A percentile compares a stretch with the other conserved stretches of the same genome.
Evolutionary conservation across 176 grass and related monocot genomes (phyloP).

Genomic region (Metroxylon sagu): DNA sequence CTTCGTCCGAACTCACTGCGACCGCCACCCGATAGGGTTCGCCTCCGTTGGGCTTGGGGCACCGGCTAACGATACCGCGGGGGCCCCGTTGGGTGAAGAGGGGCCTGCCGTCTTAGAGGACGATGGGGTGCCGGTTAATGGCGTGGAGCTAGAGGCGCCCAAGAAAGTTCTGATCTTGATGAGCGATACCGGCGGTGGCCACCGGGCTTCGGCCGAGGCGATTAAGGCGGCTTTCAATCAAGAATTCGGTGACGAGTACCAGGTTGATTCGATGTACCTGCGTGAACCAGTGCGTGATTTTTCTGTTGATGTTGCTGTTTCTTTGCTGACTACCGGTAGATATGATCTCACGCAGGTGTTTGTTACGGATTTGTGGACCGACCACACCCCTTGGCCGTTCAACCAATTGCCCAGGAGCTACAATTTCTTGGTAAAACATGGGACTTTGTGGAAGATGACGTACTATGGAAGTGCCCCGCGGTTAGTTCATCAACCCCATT

Average conservation of each 20-base stretch:
- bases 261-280: constrained; percentile 17
- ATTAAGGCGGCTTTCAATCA: constrained; percentile 77
- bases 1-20: constrained; percentile 57
- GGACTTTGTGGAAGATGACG: constrained; percentile 93
- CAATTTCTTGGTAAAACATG: constrained; percentile 96
- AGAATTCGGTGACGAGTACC: constrained; percentile 82
- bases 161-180: constrained; percentile 95
- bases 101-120: constrained; percentile 17
- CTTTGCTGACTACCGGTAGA: neutral
- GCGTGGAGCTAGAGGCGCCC: constrained; percentile 26
- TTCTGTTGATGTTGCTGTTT: too few species aligned
- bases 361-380: constrained; percentile 90
- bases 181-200: constrained; percentile 96
- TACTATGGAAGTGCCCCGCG: constrained; percentile 83
- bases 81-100: constrained; percentile 18
- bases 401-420: constrained; percentile 98
- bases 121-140: constrained; percentile 17
- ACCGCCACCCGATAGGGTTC: constrained; percentile 60
- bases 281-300: too few species aligned
- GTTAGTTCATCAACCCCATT: constrained; percentile 93
- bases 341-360: constrained; percentile 46
- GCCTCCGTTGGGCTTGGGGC: constrained; percentile 36
- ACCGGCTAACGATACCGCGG: neutral
- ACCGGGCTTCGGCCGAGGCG: constrained; percentile 86
- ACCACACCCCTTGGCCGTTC: constrained; percentile 97